Base-by-base conservation (phyloP, 768 basidiomycete species). In the Leccinum ochraceum region DNA sequence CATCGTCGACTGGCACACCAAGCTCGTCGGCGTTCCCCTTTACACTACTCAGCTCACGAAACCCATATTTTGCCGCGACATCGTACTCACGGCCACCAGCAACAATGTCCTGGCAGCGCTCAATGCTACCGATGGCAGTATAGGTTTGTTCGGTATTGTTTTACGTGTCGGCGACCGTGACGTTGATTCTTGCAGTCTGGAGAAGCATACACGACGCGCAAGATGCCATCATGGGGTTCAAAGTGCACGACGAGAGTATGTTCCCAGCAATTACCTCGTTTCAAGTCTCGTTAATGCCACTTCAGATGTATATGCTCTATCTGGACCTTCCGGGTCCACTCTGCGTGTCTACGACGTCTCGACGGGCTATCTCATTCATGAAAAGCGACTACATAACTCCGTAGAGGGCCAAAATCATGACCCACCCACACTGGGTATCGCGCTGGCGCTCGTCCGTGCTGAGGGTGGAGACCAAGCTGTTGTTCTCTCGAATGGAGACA, bases 1-100 rank as follows among this genome's bases (percentile, higher is more conserved):
- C 49, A 76, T 89, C 49, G 81, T 95, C 50, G 94, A 96, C 78
- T 98, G 95, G 95, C 83, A 97, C 74, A 90, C 86, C 66, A 74
- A 80, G 14, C 81, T 89, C 30, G 77, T 93, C 58, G 95, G 95
- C 16, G 81, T 89, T 4, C 91, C 93, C 1, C 78, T 87, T 4
- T 73, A 80, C 36, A 75, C 79, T 9, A 79, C 84, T 3, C 70
- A 66, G 0, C 68, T 79, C 17, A 83, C 82, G 1, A 78, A 87
- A 6, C 93, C 94, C 0, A 71, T 79, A 9, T 86, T 94, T 64
- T 83, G 84, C 63, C 70, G 78, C 60, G 84, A 79, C 61, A 62
- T 87, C n/a, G 69, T 94, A 20, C 69, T 92, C 42, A 82, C 86
- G 3, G 86, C 86, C 2, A 92, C 92, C 0, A 73, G 71, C 42